These are phyloP conservation scores for Limnanthes douglasii DNA, from an alignment of 345 rosid genomes.

Conservation along the genomic window DNA sequence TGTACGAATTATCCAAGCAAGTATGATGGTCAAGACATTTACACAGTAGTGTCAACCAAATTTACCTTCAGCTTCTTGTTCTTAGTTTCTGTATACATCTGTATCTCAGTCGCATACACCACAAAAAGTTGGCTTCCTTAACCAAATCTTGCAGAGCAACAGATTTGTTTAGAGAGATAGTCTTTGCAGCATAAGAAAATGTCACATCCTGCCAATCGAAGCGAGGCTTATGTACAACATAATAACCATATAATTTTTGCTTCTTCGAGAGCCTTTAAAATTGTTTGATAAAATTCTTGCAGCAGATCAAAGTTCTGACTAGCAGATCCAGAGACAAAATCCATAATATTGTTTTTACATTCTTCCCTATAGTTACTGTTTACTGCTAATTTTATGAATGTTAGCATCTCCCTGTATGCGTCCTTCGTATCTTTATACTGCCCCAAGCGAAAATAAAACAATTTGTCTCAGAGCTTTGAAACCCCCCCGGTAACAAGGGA, in stretches of 20 bases:
- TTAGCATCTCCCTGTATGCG: slow-evolving; percentile 89
- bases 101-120: slow-evolving; percentile 95
- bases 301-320: slow-evolving; percentile 83
- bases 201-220: slow-evolving; percentile 9
- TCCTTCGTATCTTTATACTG: slow-evolving; percentile 92
- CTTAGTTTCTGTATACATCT: slow-evolving; percentile 95
- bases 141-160: slow-evolving; percentile 97
- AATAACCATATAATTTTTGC: slow-evolving; percentile 41
- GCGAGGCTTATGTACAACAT: not conserved
- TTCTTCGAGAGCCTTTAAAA: slow-evolving; percentile 94
- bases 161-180: slow-evolving; percentile 99
- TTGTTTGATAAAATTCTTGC: slow-evolving; percentile 91
- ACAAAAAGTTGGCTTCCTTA: slow-evolving; percentile 99
- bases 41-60: no score
- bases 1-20: not conserved
- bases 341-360: slow-evolving; percentile 97
- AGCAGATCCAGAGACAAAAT: slow-evolving; percentile 97
- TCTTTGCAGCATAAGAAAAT: slow-evolving; percentile 37
- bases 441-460: slow-evolving; percentile 83
- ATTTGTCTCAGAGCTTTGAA: slow-evolving; percentile 97
- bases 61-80: slow-evolving; percentile 93
- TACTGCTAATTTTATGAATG: slow-evolving; percentile 93
- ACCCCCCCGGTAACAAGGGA: slow-evolving; percentile 65
- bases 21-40: not conserved
- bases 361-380: slow-evolving; percentile 95